These are phyloP conservation scores for Wickerhamomyces ciferrii DNA, from an alignment of 805 yeast species.

Conservation along the genomic window DNA sequence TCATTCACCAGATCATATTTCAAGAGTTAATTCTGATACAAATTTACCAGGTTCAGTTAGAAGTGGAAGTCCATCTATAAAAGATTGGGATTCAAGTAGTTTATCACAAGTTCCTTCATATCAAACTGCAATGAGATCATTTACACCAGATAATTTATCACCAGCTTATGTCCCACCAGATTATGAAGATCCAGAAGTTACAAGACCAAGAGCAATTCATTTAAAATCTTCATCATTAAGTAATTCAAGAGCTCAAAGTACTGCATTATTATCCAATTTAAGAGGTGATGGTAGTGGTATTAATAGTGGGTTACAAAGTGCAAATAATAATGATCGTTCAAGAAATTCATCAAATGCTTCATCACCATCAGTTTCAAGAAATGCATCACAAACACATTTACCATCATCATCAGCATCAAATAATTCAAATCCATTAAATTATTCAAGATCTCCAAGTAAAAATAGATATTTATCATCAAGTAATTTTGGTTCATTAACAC, in stretches of 20 bases:
- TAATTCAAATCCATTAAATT: background rate
- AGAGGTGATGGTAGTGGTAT: constrained; percentile 12
- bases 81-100: constrained; percentile 36
- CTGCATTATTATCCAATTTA: constrained; percentile 15
- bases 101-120: constrained; percentile 82
- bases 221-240: constrained; percentile 19
- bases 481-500: constrained; percentile 4
- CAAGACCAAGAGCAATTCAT: constrained; percentile 22
- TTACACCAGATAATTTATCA: constrained; percentile 48
- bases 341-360: constrained; percentile 9
- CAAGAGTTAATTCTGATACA: constrained; percentile 50
- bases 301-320: background rate
- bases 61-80: constrained; percentile 1
- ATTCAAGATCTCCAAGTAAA: constrained; percentile 9
- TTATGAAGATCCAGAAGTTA: constrained; percentile 12
- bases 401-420: background rate
- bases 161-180: constrained; percentile 51
- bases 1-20: constrained; percentile 51
- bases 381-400: constrained; percentile 8
- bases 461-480: constrained; percentile 1
- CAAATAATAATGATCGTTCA: background rate
- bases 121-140: constrained; percentile 64
- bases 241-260: constrained; percentile 22
- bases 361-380: constrained; percentile 19
- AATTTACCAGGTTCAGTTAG: constrained; percentile 18